These are phyloP conservation scores for Aquilaria agallochum DNA, from an alignment of 441 rosid genomes.

Conservation along the genomic window DNA sequence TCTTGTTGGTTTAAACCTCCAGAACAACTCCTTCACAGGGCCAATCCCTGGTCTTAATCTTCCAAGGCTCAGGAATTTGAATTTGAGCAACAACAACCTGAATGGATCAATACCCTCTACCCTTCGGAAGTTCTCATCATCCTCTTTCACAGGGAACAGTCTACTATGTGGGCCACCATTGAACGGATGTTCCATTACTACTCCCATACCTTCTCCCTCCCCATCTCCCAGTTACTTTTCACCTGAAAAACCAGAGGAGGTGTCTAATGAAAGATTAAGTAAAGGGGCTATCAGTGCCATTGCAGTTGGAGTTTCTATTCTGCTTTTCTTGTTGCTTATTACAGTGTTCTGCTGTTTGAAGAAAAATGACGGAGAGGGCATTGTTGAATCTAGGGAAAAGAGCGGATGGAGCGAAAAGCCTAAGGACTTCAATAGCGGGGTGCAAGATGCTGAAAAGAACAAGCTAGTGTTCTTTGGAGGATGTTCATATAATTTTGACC, in stretches of 20 bases:
- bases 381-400: constrained; percentile 39
- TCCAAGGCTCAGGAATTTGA: constrained; percentile 43
- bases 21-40: constrained; percentile 62
- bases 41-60: constrained; percentile 45
- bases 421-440: constrained; percentile 72
- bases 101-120: constrained; percentile 60
- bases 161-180: constrained; percentile 72
- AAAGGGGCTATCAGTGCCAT: constrained; percentile 58
- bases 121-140: constrained; percentile 45
- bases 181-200: constrained; percentile 33
- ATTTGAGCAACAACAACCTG: constrained; percentile 58
- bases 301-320: constrained; percentile 53
- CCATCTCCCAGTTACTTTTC: constrained; percentile 39
- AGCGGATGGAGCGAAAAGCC: constrained; percentile 57
- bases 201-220: constrained; percentile 33
- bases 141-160: constrained; percentile 51
- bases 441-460: constrained; percentile 82
- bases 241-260: constrained; percentile 22
- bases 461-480: constrained; percentile 75
- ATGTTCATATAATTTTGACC: constrained; percentile 62
- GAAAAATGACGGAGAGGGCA: constrained; percentile 32
- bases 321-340: constrained; percentile 43
- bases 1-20: constrained; percentile 41
- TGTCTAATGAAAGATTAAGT: constrained; percentile 46
- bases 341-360: constrained; percentile 50